These are phyloP conservation scores for Aureobasidium sp. DNA, from an alignment of 2,329 filamentous ascomycete species.

Conservation along the genomic window DNA sequence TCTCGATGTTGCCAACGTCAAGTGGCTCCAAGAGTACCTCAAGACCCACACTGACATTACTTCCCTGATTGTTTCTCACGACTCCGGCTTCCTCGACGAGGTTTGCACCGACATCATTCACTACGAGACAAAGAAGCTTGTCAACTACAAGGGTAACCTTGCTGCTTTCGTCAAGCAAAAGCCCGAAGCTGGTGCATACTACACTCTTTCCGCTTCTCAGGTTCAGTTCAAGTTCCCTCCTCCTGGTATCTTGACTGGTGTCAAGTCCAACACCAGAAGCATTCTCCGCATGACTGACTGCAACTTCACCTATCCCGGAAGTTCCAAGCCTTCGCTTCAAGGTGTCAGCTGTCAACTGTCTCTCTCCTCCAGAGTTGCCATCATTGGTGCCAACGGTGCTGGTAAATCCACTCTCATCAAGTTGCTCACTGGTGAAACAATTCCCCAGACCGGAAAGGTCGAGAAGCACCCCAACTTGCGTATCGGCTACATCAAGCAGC, in stretches of 20 bases:
- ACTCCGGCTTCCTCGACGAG: conserved; percentile 93
- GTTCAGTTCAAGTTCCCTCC: conserved; percentile 98
- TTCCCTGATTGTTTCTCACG: conserved; percentile 95
- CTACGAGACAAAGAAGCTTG: conserved; percentile 96
- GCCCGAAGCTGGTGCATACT: conserved; percentile 96
- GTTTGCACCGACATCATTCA: conserved; percentile 99
- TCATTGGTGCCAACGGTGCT: conserved; percentile 95
- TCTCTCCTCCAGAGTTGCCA: conserved; percentile 86
- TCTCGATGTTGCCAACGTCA: conserved; percentile 90
- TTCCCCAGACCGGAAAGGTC: conserved; percentile 76
- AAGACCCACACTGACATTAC: conserved; percentile 96
- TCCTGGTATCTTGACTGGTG: conserved; percentile 85
- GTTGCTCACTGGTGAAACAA: conserved; percentile 83
- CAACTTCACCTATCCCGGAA: conserved; percentile 87
- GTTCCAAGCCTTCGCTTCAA: conserved; percentile 75
- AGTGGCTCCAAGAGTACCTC: conserved; percentile 91
- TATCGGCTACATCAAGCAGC: conserved; percentile 99
- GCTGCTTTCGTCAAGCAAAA: conserved; percentile 78
- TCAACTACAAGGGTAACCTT: conserved; percentile 76
- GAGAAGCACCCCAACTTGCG: conserved; percentile 98
- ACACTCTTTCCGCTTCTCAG: conserved; percentile 80
- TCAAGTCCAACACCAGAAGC: conserved; percentile 89
- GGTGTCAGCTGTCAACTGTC: conserved; percentile 84
- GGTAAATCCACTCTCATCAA: conserved; percentile 99
- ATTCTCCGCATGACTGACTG: conserved; percentile 93